Evolutionary conservation across 2,329 filamentous ascomycete species (phyloP).

Genomic region (Pseudogymnoascus sp.): DNA sequence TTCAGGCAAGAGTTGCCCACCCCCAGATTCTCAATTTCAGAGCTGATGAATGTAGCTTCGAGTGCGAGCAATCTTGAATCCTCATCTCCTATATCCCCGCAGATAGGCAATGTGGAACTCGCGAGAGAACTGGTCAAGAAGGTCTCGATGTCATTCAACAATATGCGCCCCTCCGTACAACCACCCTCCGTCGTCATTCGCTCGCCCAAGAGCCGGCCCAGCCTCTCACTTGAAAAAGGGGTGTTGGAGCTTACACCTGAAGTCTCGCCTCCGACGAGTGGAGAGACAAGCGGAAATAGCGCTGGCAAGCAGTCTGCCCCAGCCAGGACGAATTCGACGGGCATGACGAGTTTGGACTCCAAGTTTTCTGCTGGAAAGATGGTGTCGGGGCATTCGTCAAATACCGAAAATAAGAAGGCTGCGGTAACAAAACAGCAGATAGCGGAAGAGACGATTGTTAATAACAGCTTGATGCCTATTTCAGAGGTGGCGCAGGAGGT

Average conservation of each 20-base stretch:
- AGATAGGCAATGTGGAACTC: not conserved
- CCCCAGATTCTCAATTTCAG: not conserved
- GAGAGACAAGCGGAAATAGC: constrained; percentile 22
- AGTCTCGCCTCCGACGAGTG: constrained; percentile 24
- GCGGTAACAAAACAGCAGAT: constrained; percentile 17
- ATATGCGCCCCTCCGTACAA: constrained; percentile 24
- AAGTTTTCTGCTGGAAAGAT: constrained; percentile 30
- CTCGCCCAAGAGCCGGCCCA: constrained; percentile 32
- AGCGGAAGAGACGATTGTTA: constrained; percentile 19
- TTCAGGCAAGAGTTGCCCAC: not conserved
- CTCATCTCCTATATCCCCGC: not conserved
- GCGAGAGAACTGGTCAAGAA: constrained; percentile 21
- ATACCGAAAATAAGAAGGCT: constrained; percentile 22
- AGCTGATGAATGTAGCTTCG: not conserved
- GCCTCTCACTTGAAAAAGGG: constrained; percentile 30
- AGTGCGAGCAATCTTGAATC: not conserved
- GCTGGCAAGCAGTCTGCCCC: constrained; percentile 22
- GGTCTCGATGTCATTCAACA: constrained; percentile 36
- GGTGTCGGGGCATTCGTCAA: constrained; percentile 23
- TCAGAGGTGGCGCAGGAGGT: constrained; percentile 20
- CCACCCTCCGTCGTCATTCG: constrained; percentile 40
- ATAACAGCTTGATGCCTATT: constrained; percentile 22
- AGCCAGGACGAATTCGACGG: constrained; percentile 25
- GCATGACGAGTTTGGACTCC: constrained; percentile 34
- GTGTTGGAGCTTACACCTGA: constrained; percentile 19